Conservation (phyloP, 1,284 basidiomycete species). For the Mycena sp. region DNA sequence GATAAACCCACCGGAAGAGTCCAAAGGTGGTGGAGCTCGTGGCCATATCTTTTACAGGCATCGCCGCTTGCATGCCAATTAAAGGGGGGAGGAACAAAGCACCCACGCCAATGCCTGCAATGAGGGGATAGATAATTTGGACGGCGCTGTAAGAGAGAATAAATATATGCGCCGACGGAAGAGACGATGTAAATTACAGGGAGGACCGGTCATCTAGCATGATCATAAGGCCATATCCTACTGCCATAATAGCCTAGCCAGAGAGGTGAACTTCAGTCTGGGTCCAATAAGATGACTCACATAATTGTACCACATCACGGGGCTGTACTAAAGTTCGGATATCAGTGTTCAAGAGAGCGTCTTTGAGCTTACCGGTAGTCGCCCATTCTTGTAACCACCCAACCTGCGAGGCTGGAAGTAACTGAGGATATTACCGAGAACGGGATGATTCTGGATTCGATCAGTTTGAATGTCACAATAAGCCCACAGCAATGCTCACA, state of each 20-base stretch:
- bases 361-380: slow-evolving; percentile 57
- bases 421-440: slow-evolving; percentile 73
- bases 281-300: slow-evolving; percentile 45
- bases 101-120: slow-evolving; percentile 69
- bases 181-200: slow-evolving; percentile 42
- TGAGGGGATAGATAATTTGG: slow-evolving; percentile 67
- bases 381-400: slow-evolving; percentile 66
- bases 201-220: slow-evolving; percentile 54
- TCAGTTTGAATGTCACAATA: too few relatives aligned
- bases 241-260: slow-evolving; percentile 16
- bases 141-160: slow-evolving; percentile 53
- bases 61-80: slow-evolving; percentile 71
- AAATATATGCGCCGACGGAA: neutral
- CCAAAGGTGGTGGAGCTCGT: slow-evolving; percentile 47
- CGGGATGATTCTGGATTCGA: slow-evolving; percentile 70
- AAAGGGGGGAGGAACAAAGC: slow-evolving; percentile 23
- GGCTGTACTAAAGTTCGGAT: neutral
- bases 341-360: neutral
- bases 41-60: slow-evolving; percentile 85
- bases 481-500: slow-evolving; percentile 49
- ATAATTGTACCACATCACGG: slow-evolving; percentile 34
- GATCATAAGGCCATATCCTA: slow-evolving; percentile 75
- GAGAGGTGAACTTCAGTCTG: neutral
- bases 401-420: slow-evolving; percentile 66
- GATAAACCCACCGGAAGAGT: slow-evolving; percentile 43